phyloP scores from a whole-genome alignment of 148 eudicot species.

The Rheum nobile region DNA sequence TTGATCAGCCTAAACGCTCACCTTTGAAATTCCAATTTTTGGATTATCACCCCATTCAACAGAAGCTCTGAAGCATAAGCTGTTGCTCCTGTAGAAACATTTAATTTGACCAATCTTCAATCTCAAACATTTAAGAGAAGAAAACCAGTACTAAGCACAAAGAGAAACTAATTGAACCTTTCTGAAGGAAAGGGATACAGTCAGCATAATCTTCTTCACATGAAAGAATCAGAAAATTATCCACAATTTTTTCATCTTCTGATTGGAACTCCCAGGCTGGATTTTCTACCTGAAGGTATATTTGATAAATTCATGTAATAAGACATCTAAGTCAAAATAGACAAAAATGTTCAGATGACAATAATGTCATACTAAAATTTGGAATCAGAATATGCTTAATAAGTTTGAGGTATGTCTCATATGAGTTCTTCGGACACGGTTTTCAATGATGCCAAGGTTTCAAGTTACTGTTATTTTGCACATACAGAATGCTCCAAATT shows the following conservation, averaged over 20 bases:
- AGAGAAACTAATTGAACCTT: conserved; percentile 32
- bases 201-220: conserved; percentile 75
- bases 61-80: conserved; percentile 70
- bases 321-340: not conserved
- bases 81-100: conserved; percentile 40
- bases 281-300: not conserved
- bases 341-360: not conserved
- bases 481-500: too few relatives aligned
- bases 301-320: not conserved
- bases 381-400: not conserved
- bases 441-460: not conserved
- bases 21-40: conserved; percentile 79
- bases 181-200: conserved; percentile 67
- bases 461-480: too few relatives aligned
- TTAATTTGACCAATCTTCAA: not conserved
- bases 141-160: not conserved
- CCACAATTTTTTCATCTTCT: conserved; percentile 51
- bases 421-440: not conserved
- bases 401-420: not conserved
- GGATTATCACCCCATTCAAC: conserved; percentile 69
- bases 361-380: not conserved
- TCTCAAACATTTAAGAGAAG: not conserved
- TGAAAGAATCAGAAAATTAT: conserved; percentile 59
- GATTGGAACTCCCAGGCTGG: conserved; percentile 30
- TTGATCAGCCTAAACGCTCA: conserved; percentile 1